These are phyloP conservation scores for Paramecium sexaurelia DNA, from an alignment of 73 alveolate species.

Conservation along the genomic window DNA sequence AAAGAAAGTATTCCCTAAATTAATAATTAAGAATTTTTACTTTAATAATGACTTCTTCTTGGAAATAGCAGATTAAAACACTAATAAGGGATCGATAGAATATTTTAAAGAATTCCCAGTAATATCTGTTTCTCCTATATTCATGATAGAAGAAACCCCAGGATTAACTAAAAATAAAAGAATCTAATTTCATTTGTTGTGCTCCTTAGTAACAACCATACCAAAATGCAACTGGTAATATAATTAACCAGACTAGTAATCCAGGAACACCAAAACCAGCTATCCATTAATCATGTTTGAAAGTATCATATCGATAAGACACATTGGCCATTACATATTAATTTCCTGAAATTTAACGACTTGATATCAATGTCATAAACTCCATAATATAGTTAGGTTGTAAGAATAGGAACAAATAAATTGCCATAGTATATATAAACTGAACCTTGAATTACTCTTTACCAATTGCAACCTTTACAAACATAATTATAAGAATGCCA, in stretches of 20 bases:
- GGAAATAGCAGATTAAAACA: not conserved
- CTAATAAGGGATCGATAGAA: not conserved
- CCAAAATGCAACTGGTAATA: slow-evolving; percentile 2
- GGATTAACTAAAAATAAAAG: not conserved
- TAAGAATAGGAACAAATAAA: not conserved
- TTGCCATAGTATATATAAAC: not conserved
- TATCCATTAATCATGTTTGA: slow-evolving; percentile 54
- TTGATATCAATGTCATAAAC: slow-evolving; percentile 36
- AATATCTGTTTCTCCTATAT: slow-evolving; percentile 21
- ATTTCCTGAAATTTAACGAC: not conserved
- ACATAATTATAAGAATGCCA: not conserved
- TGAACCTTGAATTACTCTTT: not conserved
- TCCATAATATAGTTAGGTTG: slow-evolving; percentile 28
- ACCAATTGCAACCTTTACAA: not conserved
- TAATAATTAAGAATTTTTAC: not conserved
- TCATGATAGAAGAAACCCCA: slow-evolving; percentile 53
- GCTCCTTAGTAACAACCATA: not conserved
- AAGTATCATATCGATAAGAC: slow-evolving; percentile 32
- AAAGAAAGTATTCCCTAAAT: not conserved
- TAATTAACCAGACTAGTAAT: not conserved
- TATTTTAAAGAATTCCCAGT: slow-evolving; percentile 48
- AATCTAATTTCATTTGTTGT: not conserved
- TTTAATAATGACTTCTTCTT: slow-evolving; percentile 25
- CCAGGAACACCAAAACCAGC: slow-evolving; percentile 58
- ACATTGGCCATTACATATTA: slow-evolving; percentile 9